These are phyloP conservation scores for Oryza officinalis DNA, from an alignment of 176 grass and related monocot genomes.

Conservation along the genomic window DNA sequence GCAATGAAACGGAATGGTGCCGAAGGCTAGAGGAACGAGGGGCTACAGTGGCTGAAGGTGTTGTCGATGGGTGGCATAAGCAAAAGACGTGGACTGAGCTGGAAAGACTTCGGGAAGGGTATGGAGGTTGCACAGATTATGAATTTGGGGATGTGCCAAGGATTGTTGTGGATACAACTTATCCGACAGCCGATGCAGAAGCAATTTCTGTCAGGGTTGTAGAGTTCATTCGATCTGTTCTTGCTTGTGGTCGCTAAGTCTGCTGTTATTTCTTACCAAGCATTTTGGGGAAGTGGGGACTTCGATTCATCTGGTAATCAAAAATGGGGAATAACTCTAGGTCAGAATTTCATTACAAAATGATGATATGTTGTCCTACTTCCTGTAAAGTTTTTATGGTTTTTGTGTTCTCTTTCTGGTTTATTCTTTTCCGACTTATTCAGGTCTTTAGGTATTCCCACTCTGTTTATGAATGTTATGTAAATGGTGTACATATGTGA, in stretches of 20 bases:
- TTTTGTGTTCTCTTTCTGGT: slow-evolving; percentile 6
- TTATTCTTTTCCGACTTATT: not conserved
- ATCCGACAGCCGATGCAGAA: not conserved
- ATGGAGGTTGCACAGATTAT: slow-evolving; percentile 67
- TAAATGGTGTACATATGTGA: not conserved
- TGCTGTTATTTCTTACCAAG: not conserved
- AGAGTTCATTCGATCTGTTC: slow-evolving; percentile 36
- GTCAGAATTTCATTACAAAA: not conserved
- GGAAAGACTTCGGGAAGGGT: slow-evolving; percentile 54
- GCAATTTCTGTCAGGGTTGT: slow-evolving; percentile 44
- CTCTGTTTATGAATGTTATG: not conserved
- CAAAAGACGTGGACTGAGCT: slow-evolving; percentile 70
- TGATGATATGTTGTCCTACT: not conserved
- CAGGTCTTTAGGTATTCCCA: not conserved
- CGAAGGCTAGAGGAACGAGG: slow-evolving; percentile 64
- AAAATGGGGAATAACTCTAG: not conserved
- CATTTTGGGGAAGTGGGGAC: not conserved
- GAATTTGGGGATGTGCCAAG: slow-evolving; percentile 57
- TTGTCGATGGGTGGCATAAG: slow-evolving; percentile 63
- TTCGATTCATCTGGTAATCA: not conserved
- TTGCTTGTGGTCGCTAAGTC: not conserved
- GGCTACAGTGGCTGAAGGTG: not conserved
- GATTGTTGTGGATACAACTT: slow-evolving; percentile 75
- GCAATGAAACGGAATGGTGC: slow-evolving; percentile 56
- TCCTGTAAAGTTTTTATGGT: not conserved